These are phyloP conservation scores for Metschnikowia borealis DNA, from an alignment of 805 yeast species.

Conservation along the genomic window DNA sequence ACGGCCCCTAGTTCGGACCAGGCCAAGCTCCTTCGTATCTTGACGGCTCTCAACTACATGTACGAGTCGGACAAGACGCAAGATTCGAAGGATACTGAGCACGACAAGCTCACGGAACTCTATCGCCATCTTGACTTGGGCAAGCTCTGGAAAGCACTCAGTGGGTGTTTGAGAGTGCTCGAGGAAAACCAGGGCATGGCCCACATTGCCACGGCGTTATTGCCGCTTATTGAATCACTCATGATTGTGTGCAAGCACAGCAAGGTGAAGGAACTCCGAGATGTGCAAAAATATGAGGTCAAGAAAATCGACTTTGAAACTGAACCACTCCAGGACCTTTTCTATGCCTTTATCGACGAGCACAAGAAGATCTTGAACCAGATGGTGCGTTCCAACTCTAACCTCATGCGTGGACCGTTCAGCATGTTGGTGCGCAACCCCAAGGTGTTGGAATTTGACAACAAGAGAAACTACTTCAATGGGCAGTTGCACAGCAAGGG, in stretches of 20 bases:
- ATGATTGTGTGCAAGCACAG: slow-evolving; percentile 96
- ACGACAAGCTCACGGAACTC: slow-evolving; percentile 51
- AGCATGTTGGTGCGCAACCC: slow-evolving; percentile 85
- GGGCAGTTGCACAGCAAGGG: slow-evolving; percentile 58
- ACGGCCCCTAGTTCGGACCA: slow-evolving; percentile 82
- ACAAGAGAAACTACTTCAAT: slow-evolving; percentile 81
- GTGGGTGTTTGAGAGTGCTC: slow-evolving; percentile 62
- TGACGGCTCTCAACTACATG: slow-evolving; percentile 84
- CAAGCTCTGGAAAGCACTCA: slow-evolving; percentile 77
- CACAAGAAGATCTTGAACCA: slow-evolving; percentile 84
- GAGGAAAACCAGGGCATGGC: slow-evolving; percentile 53
- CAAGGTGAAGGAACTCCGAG: slow-evolving; percentile 55
- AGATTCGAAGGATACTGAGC: slow-evolving; percentile 22
- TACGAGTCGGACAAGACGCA: slow-evolving; percentile 42
- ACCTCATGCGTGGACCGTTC: slow-evolving; percentile 93
- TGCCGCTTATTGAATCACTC: slow-evolving; percentile 85
- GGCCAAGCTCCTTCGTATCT: slow-evolving; percentile 76
- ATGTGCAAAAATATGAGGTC: slow-evolving; percentile 56
- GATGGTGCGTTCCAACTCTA: slow-evolving; percentile 88
- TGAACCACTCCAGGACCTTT: slow-evolving; percentile 73
- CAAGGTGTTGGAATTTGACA: slow-evolving; percentile 88
- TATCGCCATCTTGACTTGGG: slow-evolving; percentile 71
- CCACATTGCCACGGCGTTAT: slow-evolving; percentile 66
- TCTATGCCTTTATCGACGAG: slow-evolving; percentile 82
- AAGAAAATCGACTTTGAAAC: slow-evolving; percentile 61